Conservation (phyloP, 2,329 filamentous ascomycete genomes). For the Aurifilum marmelostoma region DNA sequence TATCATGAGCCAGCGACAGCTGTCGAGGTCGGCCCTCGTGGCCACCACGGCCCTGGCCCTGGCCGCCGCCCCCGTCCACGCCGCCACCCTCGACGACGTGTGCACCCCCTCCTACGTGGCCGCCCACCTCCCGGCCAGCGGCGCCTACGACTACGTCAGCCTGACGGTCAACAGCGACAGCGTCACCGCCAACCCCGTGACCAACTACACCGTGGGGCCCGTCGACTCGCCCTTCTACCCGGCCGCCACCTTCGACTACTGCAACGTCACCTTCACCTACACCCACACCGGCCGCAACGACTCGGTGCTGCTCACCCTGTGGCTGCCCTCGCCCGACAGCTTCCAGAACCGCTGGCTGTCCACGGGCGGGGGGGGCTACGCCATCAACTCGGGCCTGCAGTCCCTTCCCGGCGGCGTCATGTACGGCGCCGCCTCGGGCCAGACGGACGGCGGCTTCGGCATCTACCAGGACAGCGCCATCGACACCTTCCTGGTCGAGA, state of each 20-base stretch:
- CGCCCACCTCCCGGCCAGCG: constrained; percentile 41
- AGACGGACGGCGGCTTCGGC: constrained; percentile 56
- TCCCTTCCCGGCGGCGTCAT: constrained; percentile 45
- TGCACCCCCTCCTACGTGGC: constrained; percentile 48
- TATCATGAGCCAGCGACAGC: constrained; percentile 30
- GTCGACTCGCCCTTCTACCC: constrained; percentile 31
- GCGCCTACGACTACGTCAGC: constrained; percentile 18
- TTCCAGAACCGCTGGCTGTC: constrained; percentile 53
- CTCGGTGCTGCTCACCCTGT: constrained; percentile 39
- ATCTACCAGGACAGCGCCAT: constrained; percentile 43
- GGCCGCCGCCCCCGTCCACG: not conserved
- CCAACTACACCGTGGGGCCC: constrained; percentile 38
- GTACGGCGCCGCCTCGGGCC: constrained; percentile 52
- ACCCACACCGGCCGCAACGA: constrained; percentile 39
- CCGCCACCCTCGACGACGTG: constrained; percentile 42
- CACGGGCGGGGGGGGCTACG: constrained; percentile 50
- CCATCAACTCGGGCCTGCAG: constrained; percentile 43
- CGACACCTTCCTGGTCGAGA: constrained; percentile 46
- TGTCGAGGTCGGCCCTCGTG: constrained; percentile 26
- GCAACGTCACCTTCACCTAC: constrained; percentile 43
- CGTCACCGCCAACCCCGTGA: constrained; percentile 41
- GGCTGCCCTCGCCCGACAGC: constrained; percentile 44
- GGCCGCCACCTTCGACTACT: constrained; percentile 40
- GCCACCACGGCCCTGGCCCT: no score
- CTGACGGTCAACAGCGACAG: constrained; percentile 37